Conservation (phyloP, 2,329 filamentous ascomycete genomes). For the Ophiocordyceps robertsii region DNA sequence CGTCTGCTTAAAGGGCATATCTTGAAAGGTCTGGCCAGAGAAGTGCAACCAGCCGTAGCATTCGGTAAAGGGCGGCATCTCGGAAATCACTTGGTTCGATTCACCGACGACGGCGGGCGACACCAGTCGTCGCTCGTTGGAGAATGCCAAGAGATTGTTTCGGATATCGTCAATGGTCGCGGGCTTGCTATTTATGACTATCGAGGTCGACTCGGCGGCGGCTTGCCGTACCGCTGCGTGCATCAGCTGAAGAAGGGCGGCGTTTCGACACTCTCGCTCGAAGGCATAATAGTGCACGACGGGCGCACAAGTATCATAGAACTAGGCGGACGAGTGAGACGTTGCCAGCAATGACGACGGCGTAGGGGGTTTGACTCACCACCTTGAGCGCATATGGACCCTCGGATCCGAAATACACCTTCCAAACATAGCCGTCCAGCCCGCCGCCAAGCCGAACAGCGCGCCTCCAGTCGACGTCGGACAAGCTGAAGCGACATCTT, state of each 20-base stretch:
- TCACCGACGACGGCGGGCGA: background rate
- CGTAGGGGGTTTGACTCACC: background rate
- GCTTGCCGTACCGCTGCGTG: background rate
- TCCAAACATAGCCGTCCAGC: constrained; percentile 4
- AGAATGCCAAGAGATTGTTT: background rate
- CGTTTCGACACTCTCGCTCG: constrained; percentile 4
- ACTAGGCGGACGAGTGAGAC: background rate
- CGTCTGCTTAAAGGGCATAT: background rate
- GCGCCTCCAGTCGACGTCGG: background rate
- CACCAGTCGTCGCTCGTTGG: background rate
- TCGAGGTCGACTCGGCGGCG: background rate
- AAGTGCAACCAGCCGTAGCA: constrained; percentile 5
- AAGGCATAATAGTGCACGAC: constrained; percentile 2
- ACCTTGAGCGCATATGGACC: constrained; percentile 3
- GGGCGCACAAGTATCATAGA: constrained; percentile 3
- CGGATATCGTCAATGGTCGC: background rate
- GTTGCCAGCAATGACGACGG: background rate
- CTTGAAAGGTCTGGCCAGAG: background rate
- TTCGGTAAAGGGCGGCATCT: background rate
- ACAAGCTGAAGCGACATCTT: background rate
- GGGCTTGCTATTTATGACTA: constrained; percentile 1
- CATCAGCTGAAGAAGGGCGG: constrained; percentile 4
- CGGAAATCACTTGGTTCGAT: background rate
- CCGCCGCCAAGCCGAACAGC: constrained; percentile 1
- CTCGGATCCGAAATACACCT: constrained; percentile 1